Base-by-base conservation (phyloP, 768 basidiomycete genomes). In the Trametes gibbosa region DNA sequence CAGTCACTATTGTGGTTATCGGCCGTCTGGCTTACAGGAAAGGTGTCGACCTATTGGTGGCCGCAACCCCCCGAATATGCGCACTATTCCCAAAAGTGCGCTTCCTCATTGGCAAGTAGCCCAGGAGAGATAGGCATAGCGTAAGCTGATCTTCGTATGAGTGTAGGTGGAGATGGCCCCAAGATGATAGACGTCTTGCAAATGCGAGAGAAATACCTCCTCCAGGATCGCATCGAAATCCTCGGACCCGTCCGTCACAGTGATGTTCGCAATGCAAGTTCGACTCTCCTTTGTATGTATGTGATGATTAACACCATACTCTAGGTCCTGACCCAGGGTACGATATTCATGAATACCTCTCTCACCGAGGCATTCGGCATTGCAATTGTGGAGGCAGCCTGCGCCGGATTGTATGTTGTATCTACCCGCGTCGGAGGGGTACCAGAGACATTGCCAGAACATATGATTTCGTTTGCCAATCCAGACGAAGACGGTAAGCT, bases 281-380 rank as follows among this genome's bases (percentile, higher is more conserved):
- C 4, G 29, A 32, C 4, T 10, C 29, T 32, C 29, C 29, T 32
- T 5, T 8, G 17, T 3, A 7, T 19, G 19, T 23, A 5, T 24
- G 19, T 29, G 12, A n/a, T 9, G n/a, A 16, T n/a, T 6, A 5
- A 7, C 43, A 24, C 24, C 16, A 32, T 10, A 5, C 29, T 32
- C 29, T 63, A 95, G 92, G 86, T 97, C n/a, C 81, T 99, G 12
- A 78, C 79, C 7, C 85, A 85, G 42, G 97, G 95, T 1, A 81
- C 91, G 13, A 95, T 99, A 60, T 99, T 89, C 74, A 79, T 99
- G 77, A 97, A 95, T 68, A 95, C 97, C 0, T 95, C 94, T 0
- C 80, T 98, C 24, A 98, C 96, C 1, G 97, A 98, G 70, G 84
- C 97, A 0, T 99, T 98, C 65, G 96, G 97, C 0, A 98, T 96